A percentile compares a stretch with the other conserved stretches of the same genome.
Conservation (phyloP, 2,329 filamentous ascomycete species). For the Thielaviopsis cerberus region DNA sequence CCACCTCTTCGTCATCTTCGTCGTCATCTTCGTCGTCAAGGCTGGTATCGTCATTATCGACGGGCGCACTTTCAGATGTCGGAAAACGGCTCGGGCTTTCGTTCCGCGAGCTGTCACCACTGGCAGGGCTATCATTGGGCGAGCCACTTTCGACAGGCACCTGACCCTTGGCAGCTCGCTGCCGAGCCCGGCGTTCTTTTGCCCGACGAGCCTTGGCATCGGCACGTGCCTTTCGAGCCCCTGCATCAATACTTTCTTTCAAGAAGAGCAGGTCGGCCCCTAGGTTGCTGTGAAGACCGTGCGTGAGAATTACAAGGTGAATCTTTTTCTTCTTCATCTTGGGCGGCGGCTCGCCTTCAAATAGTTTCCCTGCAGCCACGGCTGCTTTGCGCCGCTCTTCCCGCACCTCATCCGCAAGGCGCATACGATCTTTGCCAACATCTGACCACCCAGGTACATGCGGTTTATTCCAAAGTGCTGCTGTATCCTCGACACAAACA, state of each 20-base stretch:
- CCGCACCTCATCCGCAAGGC: conserved; percentile 11
- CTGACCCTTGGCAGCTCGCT: neutral
- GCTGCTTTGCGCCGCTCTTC: conserved; percentile 2
- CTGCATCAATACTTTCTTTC: conserved; percentile 89
- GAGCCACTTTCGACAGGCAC: neutral
- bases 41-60: conserved; percentile 15
- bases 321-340: conserved; percentile 51
- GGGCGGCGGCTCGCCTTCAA: conserved; percentile 10
- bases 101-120: conserved; percentile 6
- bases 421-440: conserved; percentile 17
- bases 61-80: conserved; percentile 13
- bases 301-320: conserved; percentile 80
- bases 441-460: conserved; percentile 49
- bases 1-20: conserved; percentile 63
- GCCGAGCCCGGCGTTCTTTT: conserved; percentile 24
- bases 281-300: conserved; percentile 88
- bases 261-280: conserved; percentile 92
- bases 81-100: conserved; percentile 8
- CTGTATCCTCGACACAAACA: conserved; percentile 71
- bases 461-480: conserved; percentile 82
- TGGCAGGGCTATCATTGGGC: neutral
- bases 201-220: conserved; percentile 45
- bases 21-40: conserved; percentile 28
- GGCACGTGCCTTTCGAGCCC: conserved; percentile 53
- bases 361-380: neutral